These are phyloP conservation scores for Asterophora lycoperdoides DNA, from an alignment of 768 basidiomycete species.

Conservation along the genomic window DNA sequence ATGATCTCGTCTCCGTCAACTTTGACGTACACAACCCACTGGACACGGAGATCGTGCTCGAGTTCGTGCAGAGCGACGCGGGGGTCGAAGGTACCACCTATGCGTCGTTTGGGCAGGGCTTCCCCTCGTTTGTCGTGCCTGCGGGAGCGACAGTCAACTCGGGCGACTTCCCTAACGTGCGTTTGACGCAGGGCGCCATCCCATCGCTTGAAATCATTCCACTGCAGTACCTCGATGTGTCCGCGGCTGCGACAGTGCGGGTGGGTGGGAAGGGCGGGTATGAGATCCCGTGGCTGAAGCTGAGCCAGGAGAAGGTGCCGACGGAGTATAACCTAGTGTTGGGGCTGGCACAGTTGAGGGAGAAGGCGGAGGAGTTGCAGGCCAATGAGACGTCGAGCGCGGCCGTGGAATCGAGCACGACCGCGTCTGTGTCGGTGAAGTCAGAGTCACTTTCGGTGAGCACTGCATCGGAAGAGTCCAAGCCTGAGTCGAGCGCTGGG, in stretches of 20 bases:
- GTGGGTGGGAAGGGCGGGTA: slow-evolving; percentile 51
- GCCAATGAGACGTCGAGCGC: slow-evolving; percentile 10
- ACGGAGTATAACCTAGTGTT: slow-evolving; percentile 42
- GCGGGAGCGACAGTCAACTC: slow-evolving; percentile 58
- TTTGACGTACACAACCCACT: slow-evolving; percentile 61
- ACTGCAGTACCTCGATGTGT: slow-evolving; percentile 49
- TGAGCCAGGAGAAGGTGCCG: slow-evolving; percentile 49
- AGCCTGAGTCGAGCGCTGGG: not conserved
- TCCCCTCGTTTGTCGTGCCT: slow-evolving; percentile 53
- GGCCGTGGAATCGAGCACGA: slow-evolving; percentile 1
- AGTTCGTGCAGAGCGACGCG: slow-evolving; percentile 53
- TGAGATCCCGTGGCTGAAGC: slow-evolving; percentile 60
- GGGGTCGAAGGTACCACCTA: slow-evolving; percentile 49
- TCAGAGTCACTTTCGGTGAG: not conserved
- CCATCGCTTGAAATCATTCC: slow-evolving; percentile 56
- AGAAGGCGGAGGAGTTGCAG: slow-evolving; percentile 17
- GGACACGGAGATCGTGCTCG: slow-evolving; percentile 51
- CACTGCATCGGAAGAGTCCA: not conserved
- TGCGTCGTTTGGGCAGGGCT: slow-evolving; percentile 54
- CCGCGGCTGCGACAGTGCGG: slow-evolving; percentile 41
- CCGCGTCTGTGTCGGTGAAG: not conserved
- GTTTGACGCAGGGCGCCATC: slow-evolving; percentile 55
- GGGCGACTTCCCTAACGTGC: slow-evolving; percentile 52
- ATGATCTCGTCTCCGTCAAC: slow-evolving; percentile 48
- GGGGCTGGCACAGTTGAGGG: slow-evolving; percentile 14